Evolutionary conservation across 2,329 filamentous ascomycete genomes (phyloP).

Genomic region (Cordyceps fumosorosea): DNA sequence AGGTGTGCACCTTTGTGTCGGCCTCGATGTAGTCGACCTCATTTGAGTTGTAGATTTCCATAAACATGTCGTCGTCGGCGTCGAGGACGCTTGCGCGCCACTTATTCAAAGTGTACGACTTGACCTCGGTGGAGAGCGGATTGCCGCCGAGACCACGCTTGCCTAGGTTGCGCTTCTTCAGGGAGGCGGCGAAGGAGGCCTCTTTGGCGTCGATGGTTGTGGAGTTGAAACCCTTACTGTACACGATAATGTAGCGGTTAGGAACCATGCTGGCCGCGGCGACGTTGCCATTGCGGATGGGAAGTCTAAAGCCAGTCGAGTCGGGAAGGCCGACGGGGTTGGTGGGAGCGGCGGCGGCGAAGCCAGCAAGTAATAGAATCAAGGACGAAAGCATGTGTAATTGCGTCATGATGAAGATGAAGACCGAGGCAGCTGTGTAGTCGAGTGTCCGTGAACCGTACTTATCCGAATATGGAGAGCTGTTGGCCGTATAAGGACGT

Average conservation of each 20-base stretch:
- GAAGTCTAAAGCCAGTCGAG: conserved; percentile 30
- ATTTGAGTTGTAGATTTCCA: conserved; percentile 39
- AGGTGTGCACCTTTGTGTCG: conserved; percentile 41
- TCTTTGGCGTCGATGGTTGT: conserved; percentile 44
- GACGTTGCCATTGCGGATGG: conserved; percentile 47
- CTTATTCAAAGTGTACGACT: conserved; percentile 38
- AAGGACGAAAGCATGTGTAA: neutral
- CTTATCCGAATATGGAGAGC: conserved; percentile 11
- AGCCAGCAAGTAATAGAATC: conserved; percentile 8
- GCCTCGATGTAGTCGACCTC: conserved; percentile 50
- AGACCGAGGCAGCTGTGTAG: neutral
- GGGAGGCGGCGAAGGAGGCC: conserved; percentile 37
- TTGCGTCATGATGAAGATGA: conserved; percentile 6
- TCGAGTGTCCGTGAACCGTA: neutral
- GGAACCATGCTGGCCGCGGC: conserved; percentile 42
- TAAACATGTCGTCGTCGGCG: conserved; percentile 43
- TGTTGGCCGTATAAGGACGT: neutral
- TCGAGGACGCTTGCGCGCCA: conserved; percentile 51
- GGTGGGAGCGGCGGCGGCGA: conserved; percentile 23
- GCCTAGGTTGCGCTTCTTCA: conserved; percentile 51
- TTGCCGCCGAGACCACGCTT: conserved; percentile 44
- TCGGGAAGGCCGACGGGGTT: conserved; percentile 14
- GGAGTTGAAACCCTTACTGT: conserved; percentile 47
- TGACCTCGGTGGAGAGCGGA: conserved; percentile 40
- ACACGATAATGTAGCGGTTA: conserved; percentile 59